Conservation (phyloP, 305 asterid species). For the Fraxinus nigra region DNA sequence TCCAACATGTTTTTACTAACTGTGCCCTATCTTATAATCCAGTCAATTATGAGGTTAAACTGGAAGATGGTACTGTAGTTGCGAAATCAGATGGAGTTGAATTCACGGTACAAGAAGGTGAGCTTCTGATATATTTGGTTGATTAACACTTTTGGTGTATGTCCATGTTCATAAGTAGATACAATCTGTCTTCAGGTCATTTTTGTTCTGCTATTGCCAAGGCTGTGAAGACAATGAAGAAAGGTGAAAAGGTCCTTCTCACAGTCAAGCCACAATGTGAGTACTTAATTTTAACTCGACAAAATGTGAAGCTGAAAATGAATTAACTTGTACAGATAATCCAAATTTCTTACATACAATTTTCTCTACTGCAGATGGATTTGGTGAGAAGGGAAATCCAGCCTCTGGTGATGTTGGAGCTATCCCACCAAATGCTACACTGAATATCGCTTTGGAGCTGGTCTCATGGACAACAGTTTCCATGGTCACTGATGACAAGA, state of each 20-base stretch:
- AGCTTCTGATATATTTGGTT: not conserved
- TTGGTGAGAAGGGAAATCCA: conserved; percentile 77
- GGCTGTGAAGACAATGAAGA: conserved; percentile 92
- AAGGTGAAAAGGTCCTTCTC: conserved; percentile 72
- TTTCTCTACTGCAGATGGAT: conserved; percentile 63
- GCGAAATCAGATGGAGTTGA: conserved; percentile 64
- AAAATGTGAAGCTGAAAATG: not conserved
- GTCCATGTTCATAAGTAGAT: not conserved
- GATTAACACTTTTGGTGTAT: not conserved
- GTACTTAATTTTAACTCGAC: not conserved
- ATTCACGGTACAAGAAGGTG: conserved; percentile 75
- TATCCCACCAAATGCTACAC: conserved; percentile 68
- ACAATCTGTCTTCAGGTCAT: conserved; percentile 41
- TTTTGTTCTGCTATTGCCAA: conserved; percentile 83
- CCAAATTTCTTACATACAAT: not conserved
- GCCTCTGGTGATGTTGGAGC: conserved; percentile 64
- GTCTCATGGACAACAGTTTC: conserved; percentile 78
- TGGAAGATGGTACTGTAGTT: conserved; percentile 68
- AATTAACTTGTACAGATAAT: not conserved
- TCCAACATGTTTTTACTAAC: not conserved
- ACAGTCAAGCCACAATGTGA: conserved; percentile 84
- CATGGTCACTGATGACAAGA: conserved; percentile 72
- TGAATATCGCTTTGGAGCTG: conserved; percentile 61
- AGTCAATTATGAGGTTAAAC: conserved; percentile 75
- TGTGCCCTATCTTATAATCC: conserved; percentile 10